Evolutionary conservation across 129 eudicot species (phyloP), one percentile per base, ranked within the genome.

Genomic region (Lonicera japonica): DNA sequence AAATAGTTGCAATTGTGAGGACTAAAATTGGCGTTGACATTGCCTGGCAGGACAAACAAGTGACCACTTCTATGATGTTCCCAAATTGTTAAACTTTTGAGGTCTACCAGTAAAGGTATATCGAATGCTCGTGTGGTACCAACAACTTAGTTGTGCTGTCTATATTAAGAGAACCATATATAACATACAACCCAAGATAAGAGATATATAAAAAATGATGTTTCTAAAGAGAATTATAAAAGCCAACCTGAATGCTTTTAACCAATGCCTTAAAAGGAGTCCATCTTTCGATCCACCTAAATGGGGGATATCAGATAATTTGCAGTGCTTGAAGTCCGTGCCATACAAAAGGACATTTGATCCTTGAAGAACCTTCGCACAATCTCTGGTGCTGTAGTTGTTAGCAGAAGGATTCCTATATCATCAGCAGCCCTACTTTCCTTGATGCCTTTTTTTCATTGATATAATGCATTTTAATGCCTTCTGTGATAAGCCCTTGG

Each of bases 251-350:
- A 82, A 78, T 63, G 66, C 65, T 68, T 57, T 67, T 80, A 25
- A 66, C 75, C 43, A 86, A 61, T 16, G 69, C 70, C 76, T 73
- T 73, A 48, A 78, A 77, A 25, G 82, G 80, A 61, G 68, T 69
- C 91, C 90, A 87, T 63, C 70, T 87, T 40, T 80, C 79, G 73
- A 87, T 67, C 95, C 90, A 87, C 56, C 69, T 83, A 65, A 80
- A 74, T 14, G 95, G 90, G 4, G 81, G 90, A 60, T 62, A 78
- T 56, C 81, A 78, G 64, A 83, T 65, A 70, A 73, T 12, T 65
- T 83, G 90, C 67, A 83, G 69, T 5, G 80, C 83, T 76, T 87
- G 95, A 75, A 87, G 73, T 59, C 85, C 86, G 25, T 63, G 81
- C 95, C 95, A 87, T 39, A 83, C 34, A 66, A 80, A 65, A 12